Conservation (phyloP, 352 stramenopile species). For the Peronospora tabacina region DNA sequence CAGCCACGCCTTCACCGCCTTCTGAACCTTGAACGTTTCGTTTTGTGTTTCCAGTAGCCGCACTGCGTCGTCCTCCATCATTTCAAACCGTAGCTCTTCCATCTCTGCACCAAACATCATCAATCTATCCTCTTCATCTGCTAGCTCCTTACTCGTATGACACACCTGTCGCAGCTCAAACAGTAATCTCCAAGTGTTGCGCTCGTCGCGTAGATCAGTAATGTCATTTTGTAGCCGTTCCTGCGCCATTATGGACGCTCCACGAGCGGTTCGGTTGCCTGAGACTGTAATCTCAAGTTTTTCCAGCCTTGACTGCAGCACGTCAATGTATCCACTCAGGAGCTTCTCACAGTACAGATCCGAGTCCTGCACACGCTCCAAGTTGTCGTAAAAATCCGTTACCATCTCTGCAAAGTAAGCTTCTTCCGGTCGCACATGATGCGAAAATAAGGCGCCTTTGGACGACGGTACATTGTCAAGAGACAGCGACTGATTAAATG, state of each 20-base stretch:
- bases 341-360: slow-evolving; percentile 70
- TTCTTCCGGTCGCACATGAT: slow-evolving; percentile 67
- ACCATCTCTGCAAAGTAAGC: slow-evolving; percentile 65
- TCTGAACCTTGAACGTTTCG: slow-evolving; percentile 63
- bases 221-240: slow-evolving; percentile 43
- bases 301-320: slow-evolving; percentile 58
- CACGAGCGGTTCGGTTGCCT: slow-evolving; percentile 17
- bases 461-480: slow-evolving; percentile 24
- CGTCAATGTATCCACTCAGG: slow-evolving; percentile 68
- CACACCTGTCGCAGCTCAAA: slow-evolving; percentile 69
- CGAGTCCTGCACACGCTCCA: slow-evolving; percentile 59
- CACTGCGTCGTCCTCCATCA: slow-evolving; percentile 73
- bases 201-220: slow-evolving; percentile 62
- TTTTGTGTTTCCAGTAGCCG: slow-evolving; percentile 48
- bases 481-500: slow-evolving; percentile 40
- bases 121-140: slow-evolving; percentile 26
- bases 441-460: slow-evolving; percentile 33
- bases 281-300: slow-evolving; percentile 33
- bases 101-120: slow-evolving; percentile 36
- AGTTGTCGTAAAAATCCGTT: slow-evolving; percentile 66
- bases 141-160: slow-evolving; percentile 21
- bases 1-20: slow-evolving; percentile 69
- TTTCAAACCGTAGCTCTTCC: slow-evolving; percentile 55
- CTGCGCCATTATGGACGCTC: slow-evolving; percentile 12
- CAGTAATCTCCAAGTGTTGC: slow-evolving; percentile 78